These are phyloP conservation scores for Candida ascalaphidarum DNA, from an alignment of 805 yeast species.

Conservation along the genomic window DNA sequence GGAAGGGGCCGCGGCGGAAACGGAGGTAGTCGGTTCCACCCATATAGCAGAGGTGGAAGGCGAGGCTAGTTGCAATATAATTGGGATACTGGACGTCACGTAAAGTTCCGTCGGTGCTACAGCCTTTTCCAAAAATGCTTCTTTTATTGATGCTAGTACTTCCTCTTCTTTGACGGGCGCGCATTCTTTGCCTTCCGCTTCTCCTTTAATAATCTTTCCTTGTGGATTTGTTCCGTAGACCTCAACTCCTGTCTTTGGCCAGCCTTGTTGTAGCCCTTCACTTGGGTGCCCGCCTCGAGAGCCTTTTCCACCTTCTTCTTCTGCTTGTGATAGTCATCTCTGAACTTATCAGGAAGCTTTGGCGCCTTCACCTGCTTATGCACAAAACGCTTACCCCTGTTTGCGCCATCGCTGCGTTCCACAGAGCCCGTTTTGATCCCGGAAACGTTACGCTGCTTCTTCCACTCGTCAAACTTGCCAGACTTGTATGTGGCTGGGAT, in stretches of 20 bases:
- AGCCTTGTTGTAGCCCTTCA: conserved; percentile 55
- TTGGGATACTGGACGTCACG: conserved; percentile 16
- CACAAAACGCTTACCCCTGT: conserved; percentile 41
- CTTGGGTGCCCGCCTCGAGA: conserved; percentile 58
- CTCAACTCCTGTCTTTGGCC: conserved; percentile 49
- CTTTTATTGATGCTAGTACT: conserved; percentile 1
- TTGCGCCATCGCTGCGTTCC: conserved; percentile 24
- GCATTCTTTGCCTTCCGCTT: conserved; percentile 79
- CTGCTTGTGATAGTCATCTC: conserved; percentile 81
- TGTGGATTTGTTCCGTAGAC: conserved; percentile 69
- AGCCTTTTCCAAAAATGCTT: no score
- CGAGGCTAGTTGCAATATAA: conserved; percentile 37
- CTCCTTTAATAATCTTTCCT: conserved; percentile 60
- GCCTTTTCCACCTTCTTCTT: conserved; percentile 79
- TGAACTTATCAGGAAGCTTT: conserved; percentile 76
- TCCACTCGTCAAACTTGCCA: conserved; percentile 93
- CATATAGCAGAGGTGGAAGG: conserved; percentile 11
- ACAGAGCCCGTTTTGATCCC: conserved; percentile 47
- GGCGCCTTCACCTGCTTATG: conserved; percentile 79
- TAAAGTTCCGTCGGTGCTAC: no score
- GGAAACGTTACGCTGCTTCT: conserved; percentile 53
- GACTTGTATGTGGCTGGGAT: conserved; percentile 88
- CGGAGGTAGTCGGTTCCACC: conserved; percentile 9
- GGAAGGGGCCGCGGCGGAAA: conserved; percentile 24
- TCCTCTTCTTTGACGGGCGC: conserved; percentile 44